Percentiles rank a stretch among this genome's conserved stretches.
phyloP scores from a whole-genome alignment of 352 stramenopile genomes.

The Globisporangium yorkense region DNA sequence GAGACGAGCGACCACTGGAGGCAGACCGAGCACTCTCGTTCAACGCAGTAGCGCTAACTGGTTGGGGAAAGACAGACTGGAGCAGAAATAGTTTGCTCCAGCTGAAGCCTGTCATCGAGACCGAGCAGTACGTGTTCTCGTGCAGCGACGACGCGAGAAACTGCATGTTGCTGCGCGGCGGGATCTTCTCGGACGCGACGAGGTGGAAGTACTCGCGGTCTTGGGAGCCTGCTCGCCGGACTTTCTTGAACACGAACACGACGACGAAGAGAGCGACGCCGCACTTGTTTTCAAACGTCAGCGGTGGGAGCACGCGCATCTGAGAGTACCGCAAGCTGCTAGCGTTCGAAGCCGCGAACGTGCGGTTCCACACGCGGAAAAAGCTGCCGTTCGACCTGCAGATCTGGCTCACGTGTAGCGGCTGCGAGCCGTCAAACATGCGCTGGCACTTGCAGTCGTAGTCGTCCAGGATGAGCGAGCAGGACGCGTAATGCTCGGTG shows the following conservation, averaged over 20 bases:
- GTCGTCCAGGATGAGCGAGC: conserved; percentile 61
- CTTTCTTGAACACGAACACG: conserved; percentile 79
- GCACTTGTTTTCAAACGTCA: conserved; percentile 80
- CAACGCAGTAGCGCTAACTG: neutral
- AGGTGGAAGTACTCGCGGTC: conserved; percentile 75
- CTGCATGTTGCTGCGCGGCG: conserved; percentile 36
- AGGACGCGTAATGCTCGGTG: conserved; percentile 54
- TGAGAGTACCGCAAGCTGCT: conserved; percentile 66
- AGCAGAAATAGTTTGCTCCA: conserved; percentile 76
- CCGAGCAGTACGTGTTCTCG: conserved; percentile 66
- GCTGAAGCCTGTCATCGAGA: conserved; percentile 72
- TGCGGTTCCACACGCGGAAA: conserved; percentile 55
- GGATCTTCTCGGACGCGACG: conserved; percentile 58
- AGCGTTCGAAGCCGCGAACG: conserved; percentile 63
- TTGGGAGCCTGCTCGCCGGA: conserved; percentile 39
- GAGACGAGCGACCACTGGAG: neutral
- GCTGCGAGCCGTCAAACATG: conserved; percentile 72
- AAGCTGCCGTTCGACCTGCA: conserved; percentile 66
- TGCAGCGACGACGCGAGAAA: conserved; percentile 67
- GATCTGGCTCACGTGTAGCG: conserved; percentile 62
- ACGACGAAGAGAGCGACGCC: conserved; percentile 58
- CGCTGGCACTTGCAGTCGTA: conserved; percentile 73
- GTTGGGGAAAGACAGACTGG: conserved; percentile 21
- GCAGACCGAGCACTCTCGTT: neutral
- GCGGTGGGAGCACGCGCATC: conserved; percentile 51